phyloP scores from a whole-genome alignment of 768 basidiomycete species.

The Kwoniella pini region DNA sequence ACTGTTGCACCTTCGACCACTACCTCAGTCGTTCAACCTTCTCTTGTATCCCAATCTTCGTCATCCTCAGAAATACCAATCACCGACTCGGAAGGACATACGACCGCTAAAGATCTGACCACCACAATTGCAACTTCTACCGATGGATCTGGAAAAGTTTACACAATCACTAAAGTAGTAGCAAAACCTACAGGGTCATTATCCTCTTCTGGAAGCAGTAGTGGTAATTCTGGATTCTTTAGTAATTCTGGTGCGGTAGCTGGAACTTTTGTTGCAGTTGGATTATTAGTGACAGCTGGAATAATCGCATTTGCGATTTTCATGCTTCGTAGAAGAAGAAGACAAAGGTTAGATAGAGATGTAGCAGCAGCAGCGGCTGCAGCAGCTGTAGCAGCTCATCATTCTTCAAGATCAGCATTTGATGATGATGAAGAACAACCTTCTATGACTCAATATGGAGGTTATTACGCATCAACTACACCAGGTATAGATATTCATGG shows the following conservation, averaged over 20 bases:
- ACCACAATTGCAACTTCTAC: constrained; percentile 44
- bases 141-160: constrained; percentile 45
- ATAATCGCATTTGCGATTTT: constrained; percentile 59
- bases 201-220: constrained; percentile 18
- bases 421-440: constrained; percentile 51
- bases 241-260: constrained; percentile 69
- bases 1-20: constrained; percentile 1
- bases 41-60: constrained; percentile 15
- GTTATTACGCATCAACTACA: constrained; percentile 46
- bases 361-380: constrained; percentile 53
- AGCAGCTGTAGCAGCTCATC: constrained; percentile 45
- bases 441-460: constrained; percentile 50
- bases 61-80: constrained; percentile 44
- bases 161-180: constrained; percentile 53
- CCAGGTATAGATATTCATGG: constrained; percentile 36
- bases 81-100: constrained; percentile 42
- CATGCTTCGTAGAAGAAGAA: constrained; percentile 50
- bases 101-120: constrained; percentile 46
- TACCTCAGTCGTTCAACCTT: not conserved
- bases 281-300: constrained; percentile 64
- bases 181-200: constrained; percentile 41
- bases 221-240: constrained; percentile 62
- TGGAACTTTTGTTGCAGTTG: constrained; percentile 73
- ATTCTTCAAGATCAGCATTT: constrained; percentile 37
- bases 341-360: constrained; percentile 54